phyloP scores from a whole-genome alignment of 2,329 filamentous ascomycete genomes.

The Aspergillus novofumigatus region DNA sequence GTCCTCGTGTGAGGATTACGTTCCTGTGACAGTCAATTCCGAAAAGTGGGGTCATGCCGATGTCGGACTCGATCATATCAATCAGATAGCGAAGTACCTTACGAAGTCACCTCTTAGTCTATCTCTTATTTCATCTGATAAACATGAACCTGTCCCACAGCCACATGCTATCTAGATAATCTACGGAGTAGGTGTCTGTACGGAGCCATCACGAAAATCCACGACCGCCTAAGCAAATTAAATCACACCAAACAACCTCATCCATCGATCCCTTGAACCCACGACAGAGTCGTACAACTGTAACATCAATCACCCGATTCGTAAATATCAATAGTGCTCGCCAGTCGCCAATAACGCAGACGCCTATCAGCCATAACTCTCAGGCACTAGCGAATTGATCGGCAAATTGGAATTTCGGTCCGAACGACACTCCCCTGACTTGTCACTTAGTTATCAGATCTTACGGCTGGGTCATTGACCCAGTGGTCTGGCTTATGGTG shows the following conservation, averaged over 20 bases:
- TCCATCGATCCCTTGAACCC: too few relatives aligned
- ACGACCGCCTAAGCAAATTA: neutral
- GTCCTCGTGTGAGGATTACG: too few relatives aligned
- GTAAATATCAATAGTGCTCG: neutral
- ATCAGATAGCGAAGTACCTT: conserved; percentile 6
- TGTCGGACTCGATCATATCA: conserved; percentile 15
- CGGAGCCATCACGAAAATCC: neutral
- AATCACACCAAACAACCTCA: neutral
- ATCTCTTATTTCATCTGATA: too few relatives aligned
- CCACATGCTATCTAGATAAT: too few relatives aligned
- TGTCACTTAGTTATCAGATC: neutral
- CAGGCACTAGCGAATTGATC: neutral
- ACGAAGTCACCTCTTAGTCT: neutral
- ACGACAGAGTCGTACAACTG: too few relatives aligned
- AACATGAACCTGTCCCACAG: too few relatives aligned
- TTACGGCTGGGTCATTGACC: too few relatives aligned
- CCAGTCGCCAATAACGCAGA: neutral
- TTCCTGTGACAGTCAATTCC: conserved; percentile 1
- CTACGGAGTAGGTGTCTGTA: neutral
- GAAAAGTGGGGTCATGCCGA: conserved; percentile 5
- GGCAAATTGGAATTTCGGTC: neutral
- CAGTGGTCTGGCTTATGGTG: neutral
- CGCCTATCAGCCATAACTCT: too few relatives aligned
- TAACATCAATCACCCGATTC: neutral
- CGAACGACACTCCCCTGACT: neutral